phyloP scores from a whole-genome alignment of 495 filamentous ascomycete genomes.

The Poronia punctata region DNA sequence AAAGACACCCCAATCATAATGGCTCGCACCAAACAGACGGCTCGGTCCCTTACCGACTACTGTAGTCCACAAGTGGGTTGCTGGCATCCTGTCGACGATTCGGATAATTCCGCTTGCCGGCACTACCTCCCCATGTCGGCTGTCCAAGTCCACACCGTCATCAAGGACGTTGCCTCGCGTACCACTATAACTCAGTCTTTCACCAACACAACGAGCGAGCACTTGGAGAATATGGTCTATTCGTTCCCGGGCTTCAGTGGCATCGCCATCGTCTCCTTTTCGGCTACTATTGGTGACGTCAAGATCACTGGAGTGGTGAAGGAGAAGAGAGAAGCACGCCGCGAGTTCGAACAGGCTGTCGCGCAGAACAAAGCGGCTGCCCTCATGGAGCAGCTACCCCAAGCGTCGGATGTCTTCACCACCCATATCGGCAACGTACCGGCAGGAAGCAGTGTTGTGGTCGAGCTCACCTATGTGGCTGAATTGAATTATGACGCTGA shows the following conservation, averaged over 20 bases:
- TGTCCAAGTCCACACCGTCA: constrained; percentile 44
- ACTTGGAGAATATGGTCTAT: constrained; percentile 49
- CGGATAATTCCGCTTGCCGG: background rate
- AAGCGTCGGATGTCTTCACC: constrained; percentile 56
- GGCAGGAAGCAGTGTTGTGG: constrained; percentile 40
- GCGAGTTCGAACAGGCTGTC: constrained; percentile 48
- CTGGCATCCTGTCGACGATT: background rate
- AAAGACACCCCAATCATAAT: too few relatives aligned
- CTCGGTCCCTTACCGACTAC: background rate
- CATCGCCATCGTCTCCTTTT: constrained; percentile 57
- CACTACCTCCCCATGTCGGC: constrained; percentile 49
- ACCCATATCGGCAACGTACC: constrained; percentile 59
- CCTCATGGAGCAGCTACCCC: constrained; percentile 51
- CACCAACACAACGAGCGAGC: constrained; percentile 38
- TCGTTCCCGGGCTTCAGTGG: constrained; percentile 64
- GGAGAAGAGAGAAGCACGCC: constrained; percentile 49
- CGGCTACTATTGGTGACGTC: constrained; percentile 44
- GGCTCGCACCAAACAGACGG: background rate
- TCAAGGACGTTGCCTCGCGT: constrained; percentile 49
- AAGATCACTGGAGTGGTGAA: constrained; percentile 54
- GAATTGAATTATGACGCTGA: constrained; percentile 62
- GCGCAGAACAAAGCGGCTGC: constrained; percentile 52
- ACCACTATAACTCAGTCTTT: constrained; percentile 58
- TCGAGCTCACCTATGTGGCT: constrained; percentile 57
- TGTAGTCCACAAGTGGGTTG: background rate